A percentile compares a stretch with the other conserved stretches of the same genome.
Evolutionary conservation across 2,329 filamentous ascomycete genomes (phyloP).

Genomic region (Phoma herbarum): DNA sequence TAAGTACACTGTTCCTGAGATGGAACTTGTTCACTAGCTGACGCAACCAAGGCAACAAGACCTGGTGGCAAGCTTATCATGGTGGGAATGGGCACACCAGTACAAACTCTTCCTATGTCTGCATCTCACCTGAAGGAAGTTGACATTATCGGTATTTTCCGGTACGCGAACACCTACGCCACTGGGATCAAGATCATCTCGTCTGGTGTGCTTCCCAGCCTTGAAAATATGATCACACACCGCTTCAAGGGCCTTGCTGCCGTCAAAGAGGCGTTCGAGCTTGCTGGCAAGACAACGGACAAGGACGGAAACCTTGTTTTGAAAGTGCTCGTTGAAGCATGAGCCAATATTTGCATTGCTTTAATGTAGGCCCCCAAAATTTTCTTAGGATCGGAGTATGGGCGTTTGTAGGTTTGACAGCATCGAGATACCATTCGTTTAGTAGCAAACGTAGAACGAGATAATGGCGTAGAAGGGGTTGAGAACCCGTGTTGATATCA

Average conservation of each 20-base stretch:
- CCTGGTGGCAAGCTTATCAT: slow-evolving; percentile 63
- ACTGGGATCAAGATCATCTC: slow-evolving; percentile 63
- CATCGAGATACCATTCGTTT: slow-evolving; percentile 19
- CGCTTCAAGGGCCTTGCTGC: slow-evolving; percentile 57
- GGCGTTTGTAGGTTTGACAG: not conserved
- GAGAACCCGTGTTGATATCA: not conserved
- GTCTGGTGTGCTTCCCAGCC: slow-evolving; percentile 58
- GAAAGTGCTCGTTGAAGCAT: slow-evolving; percentile 57
- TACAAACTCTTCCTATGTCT: slow-evolving; percentile 63
- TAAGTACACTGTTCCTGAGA: slow-evolving; percentile 32
- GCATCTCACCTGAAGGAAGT: slow-evolving; percentile 65
- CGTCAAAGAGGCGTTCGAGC: slow-evolving; percentile 61
- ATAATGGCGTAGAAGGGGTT: not conserved
- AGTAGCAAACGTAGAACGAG: not conserved
- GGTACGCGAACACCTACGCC: slow-evolving; percentile 64
- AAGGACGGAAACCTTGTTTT: slow-evolving; percentile 62
- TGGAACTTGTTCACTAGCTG: slow-evolving; percentile 7
- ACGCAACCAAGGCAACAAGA: slow-evolving; percentile 49
- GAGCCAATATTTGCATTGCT: not conserved
- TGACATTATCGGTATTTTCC: slow-evolving; percentile 66
- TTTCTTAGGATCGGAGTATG: slow-evolving; percentile 9
- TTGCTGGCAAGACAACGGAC: slow-evolving; percentile 61
- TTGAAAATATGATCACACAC: slow-evolving; percentile 65
- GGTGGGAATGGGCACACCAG: slow-evolving; percentile 66
- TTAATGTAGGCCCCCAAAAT: not conserved